Conservation (phyloP, 306 rosid genomes). For the Sicyos edulis region DNA sequence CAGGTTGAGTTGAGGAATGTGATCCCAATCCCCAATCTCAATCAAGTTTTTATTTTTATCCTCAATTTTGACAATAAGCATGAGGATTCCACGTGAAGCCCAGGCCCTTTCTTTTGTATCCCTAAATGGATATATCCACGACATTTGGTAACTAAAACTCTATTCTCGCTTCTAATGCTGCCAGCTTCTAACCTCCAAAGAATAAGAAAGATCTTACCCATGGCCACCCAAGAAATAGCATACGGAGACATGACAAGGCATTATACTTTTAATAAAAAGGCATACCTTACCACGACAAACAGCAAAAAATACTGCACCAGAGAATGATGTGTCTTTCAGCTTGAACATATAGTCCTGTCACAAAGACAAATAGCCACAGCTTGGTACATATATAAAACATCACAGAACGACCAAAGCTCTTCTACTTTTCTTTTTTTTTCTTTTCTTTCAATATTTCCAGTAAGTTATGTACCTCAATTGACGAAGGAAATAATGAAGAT, state of each 20-base stretch:
- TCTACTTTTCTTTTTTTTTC: too few relatives aligned
- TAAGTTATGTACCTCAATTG: conserved; percentile 62
- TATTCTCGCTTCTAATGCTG: neutral
- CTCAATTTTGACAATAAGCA: neutral
- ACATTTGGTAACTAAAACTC: too few relatives aligned
- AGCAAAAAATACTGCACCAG: conserved; percentile 92
- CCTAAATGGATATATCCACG: neutral
- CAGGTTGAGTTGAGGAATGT: neutral
- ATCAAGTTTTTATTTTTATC: neutral
- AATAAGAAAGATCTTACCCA: conserved; percentile 1
- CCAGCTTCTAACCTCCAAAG: neutral
- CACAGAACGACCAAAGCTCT: neutral
- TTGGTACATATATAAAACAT: conserved; percentile 4
- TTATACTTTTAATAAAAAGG: conserved; percentile 14
- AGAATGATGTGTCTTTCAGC: conserved; percentile 67
- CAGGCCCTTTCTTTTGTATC: neutral
- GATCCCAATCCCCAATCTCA: neutral
- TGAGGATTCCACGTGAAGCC: neutral
- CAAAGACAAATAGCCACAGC: conserved; percentile 16
- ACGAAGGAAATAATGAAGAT: conserved; percentile 62
- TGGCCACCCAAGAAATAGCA: conserved; percentile 9
- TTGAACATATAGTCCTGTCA: conserved; percentile 78
- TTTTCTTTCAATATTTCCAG: conserved; percentile 14
- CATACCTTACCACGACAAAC: conserved; percentile 97
- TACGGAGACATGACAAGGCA: neutral